phyloP scores from a whole-genome alignment of 768 basidiomycete genomes.

The Kwoniella mangroviensis region DNA sequence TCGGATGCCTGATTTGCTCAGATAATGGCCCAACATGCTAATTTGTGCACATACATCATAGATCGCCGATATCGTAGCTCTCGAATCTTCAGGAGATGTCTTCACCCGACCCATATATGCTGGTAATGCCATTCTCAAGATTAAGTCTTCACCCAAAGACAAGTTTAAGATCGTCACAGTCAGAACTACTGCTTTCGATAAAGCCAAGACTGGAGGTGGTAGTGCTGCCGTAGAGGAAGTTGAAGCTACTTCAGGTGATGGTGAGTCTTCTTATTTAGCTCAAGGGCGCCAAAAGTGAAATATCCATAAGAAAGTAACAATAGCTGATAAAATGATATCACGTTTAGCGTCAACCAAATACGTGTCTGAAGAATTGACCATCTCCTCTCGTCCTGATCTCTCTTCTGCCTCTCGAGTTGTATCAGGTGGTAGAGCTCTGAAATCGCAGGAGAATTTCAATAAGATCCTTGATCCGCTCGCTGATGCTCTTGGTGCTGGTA shows the following conservation, averaged over 20 bases:
- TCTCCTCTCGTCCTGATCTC: constrained; percentile 91
- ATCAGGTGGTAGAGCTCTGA: constrained; percentile 92
- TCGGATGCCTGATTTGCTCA: too few species aligned
- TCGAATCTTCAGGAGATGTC: constrained; percentile 69
- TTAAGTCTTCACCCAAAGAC: constrained; percentile 74
- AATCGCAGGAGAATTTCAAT: constrained; percentile 91
- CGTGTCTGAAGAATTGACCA: constrained; percentile 67
- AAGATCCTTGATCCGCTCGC: constrained; percentile 85
- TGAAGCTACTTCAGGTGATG: constrained; percentile 62
- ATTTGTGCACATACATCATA: constrained; percentile 10
- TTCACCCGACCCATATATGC: constrained; percentile 97
- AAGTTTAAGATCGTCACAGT: constrained; percentile 93
- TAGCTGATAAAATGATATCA: not conserved
- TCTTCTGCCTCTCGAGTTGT: constrained; percentile 85
- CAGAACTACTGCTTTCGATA: constrained; percentile 82
- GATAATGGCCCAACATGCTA: not conserved
- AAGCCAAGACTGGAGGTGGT: constrained; percentile 64
- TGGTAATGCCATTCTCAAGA: constrained; percentile 93
- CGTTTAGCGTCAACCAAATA: constrained; percentile 56
- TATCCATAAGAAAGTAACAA: not conserved
- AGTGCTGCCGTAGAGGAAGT: constrained; percentile 65
- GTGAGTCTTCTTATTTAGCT: constrained; percentile 30
- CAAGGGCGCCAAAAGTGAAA: not conserved
- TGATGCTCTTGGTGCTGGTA: constrained; percentile 79
- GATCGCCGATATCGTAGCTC: constrained; percentile 84